Conservation (phyloP, 2,329 filamentous ascomycete species). For the Alternaria sp. region DNA sequence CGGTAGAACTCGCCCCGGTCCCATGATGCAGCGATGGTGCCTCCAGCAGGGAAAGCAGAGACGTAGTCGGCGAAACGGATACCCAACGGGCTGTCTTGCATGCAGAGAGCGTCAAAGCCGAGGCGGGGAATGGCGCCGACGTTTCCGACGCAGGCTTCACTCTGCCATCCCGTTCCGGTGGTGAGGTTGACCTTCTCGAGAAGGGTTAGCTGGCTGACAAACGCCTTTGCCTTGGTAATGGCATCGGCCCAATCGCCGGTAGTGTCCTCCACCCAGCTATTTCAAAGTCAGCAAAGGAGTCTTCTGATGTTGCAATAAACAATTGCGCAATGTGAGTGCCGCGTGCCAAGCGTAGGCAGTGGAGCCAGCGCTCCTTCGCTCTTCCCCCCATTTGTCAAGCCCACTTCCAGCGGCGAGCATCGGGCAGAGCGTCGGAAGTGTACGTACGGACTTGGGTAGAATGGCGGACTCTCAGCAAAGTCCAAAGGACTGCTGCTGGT, state of each 20-base stretch:
- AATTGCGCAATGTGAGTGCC: not conserved
- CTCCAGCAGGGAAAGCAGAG: slow-evolving; percentile 80
- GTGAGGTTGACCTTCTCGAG: slow-evolving; percentile 94
- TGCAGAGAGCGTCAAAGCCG: slow-evolving; percentile 76
- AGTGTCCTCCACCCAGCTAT: slow-evolving; percentile 74
- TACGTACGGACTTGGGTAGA: slow-evolving; percentile 76
- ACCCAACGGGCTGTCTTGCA: slow-evolving; percentile 86
- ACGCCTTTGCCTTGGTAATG: slow-evolving; percentile 76
- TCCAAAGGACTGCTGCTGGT: slow-evolving; percentile 32
- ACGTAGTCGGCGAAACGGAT: slow-evolving; percentile 80
- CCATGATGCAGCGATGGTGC: slow-evolving; percentile 85
- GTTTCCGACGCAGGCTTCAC: slow-evolving; percentile 70
- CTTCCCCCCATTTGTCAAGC: slow-evolving; percentile 7
- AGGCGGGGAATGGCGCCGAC: slow-evolving; percentile 73
- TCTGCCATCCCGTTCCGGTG: slow-evolving; percentile 79
- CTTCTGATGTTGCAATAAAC: not conserved
- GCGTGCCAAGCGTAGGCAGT: not conserved
- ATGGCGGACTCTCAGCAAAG: slow-evolving; percentile 64
- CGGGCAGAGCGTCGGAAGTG: not conserved
- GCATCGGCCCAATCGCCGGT: slow-evolving; percentile 76
- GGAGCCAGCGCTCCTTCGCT: slow-evolving; percentile 3
- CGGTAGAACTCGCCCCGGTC: slow-evolving; percentile 74
- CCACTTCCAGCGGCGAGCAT: not conserved
- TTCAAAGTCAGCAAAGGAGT: slow-evolving; percentile 5
- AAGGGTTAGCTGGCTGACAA: slow-evolving; percentile 84